Conservation (phyloP, 441 rosid genomes). For the Adansonia grandidieri region DNA sequence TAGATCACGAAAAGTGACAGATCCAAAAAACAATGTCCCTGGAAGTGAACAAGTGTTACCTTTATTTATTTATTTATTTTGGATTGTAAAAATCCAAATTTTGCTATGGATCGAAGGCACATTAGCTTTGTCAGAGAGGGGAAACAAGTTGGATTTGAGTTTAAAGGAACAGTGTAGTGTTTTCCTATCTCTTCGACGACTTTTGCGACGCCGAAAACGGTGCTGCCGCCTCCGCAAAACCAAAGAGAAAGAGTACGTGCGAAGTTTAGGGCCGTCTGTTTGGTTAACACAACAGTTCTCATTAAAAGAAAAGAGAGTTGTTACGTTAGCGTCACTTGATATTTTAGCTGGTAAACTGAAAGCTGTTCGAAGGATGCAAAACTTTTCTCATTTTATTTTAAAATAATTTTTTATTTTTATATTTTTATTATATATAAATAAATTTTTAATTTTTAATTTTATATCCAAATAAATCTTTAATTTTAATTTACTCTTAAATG, state of each 20-base stretch:
- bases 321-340: conserved; percentile 71
- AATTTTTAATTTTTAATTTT: too few species aligned
- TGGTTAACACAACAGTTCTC: conserved; percentile 39
- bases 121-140: conserved; percentile 87
- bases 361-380: too few species aligned
- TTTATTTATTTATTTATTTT: too few species aligned
- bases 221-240: conserved; percentile 62
- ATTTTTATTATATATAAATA: too few species aligned
- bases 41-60: conserved; percentile 79
- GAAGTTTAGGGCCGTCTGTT: conserved; percentile 73
- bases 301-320: conserved; percentile 39
- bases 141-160: conserved; percentile 57
- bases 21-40: conserved; percentile 49
- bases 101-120: conserved; percentile 60
- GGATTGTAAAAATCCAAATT: conserved; percentile 54
- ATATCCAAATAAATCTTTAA: too few species aligned
- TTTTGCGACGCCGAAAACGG: neutral
- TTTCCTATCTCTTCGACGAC: too few species aligned
- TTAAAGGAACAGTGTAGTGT: conserved; percentile 73
- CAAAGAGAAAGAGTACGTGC: conserved; percentile 81
- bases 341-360: conserved; percentile 76
- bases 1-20: conserved; percentile 61
- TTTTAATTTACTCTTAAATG: too few species aligned
- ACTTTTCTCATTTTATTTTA: too few species aligned
- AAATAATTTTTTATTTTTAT: too few species aligned